Percentiles rank a stretch among this genome's conserved stretches.
phyloP scores from a whole-genome alignment of 2,329 filamentous ascomycete species.

The Alternaria rosae region DNA sequence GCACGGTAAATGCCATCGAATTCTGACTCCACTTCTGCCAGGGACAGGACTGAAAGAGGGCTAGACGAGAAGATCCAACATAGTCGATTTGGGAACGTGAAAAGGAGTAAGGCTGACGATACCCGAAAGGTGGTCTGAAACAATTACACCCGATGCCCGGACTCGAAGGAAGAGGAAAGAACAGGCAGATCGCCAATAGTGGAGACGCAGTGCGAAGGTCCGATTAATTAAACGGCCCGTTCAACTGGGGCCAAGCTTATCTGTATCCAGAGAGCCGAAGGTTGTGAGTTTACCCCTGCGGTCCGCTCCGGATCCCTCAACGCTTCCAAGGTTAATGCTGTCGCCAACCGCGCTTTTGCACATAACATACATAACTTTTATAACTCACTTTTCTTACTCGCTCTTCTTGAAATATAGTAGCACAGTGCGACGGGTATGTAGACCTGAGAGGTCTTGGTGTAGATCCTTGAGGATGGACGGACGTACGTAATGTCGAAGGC shows the following conservation, averaged over 20 bases:
- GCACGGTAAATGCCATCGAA: not conserved
- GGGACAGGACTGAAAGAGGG: not conserved
- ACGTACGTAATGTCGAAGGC: not conserved
- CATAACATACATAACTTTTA: not conserved
- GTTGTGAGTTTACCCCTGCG: not conserved
- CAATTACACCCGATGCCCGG: not conserved
- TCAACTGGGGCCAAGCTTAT: not conserved
- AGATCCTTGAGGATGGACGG: not conserved
- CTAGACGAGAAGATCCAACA: not conserved
- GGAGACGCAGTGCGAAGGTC: not conserved
- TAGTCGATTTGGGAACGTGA: not conserved
- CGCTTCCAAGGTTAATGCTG: not conserved
- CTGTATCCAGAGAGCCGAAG: not conserved
- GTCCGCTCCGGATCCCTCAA: not conserved
- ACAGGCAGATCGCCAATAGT: not conserved
- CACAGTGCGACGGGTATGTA: not conserved
- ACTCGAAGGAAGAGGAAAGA: not conserved
- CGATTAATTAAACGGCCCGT: constrained; percentile 1
- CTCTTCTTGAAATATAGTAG: not conserved
- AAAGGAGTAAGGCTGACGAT: not conserved
- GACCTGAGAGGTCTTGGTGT: not conserved
- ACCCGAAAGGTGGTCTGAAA: not conserved
- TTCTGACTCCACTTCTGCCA: not conserved
- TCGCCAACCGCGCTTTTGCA: not conserved
- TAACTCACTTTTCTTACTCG: not conserved